Evolutionary conservation across 495 filamentous ascomycete genomes (phyloP).

Genomic region (Penicillium daleae): DNA sequence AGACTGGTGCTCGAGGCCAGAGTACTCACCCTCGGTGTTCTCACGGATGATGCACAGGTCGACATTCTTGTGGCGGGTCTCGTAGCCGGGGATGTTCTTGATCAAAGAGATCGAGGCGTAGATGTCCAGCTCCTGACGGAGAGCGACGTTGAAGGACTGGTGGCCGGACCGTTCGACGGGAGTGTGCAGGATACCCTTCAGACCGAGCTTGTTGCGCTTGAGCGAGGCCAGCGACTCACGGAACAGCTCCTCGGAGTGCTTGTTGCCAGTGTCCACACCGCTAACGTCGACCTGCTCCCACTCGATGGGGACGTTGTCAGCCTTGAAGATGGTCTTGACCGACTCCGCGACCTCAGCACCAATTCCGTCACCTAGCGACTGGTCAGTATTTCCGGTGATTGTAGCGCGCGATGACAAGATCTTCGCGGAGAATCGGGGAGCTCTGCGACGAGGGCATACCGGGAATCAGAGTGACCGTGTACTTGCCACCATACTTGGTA

Average conservation of each 20-base stretch:
- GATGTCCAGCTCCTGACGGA: conserved; percentile 98
- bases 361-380: conserved; percentile 80
- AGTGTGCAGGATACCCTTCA: conserved; percentile 96
- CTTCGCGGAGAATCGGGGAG: neutral
- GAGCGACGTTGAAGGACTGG: conserved; percentile 98
- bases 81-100: conserved; percentile 98
- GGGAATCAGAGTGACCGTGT: conserved; percentile 97
- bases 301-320: conserved; percentile 96
- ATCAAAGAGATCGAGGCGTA: conserved; percentile 97
- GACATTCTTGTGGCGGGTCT: conserved; percentile 94
- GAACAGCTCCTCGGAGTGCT: conserved; percentile 93
- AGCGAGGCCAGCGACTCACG: conserved; percentile 91
- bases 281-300: conserved; percentile 99
- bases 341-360: conserved; percentile 97
- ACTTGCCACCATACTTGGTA: conserved; percentile 98
- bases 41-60: conserved; percentile 99
- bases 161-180: conserved; percentile 96
- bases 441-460: conserved; percentile 50
- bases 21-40: conserved; percentile 99
- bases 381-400: conserved; percentile 8
- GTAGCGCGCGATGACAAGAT: neutral
- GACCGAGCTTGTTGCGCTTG: conserved; percentile 95
- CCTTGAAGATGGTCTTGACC: conserved; percentile 98
- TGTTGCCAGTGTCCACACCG: conserved; percentile 83
- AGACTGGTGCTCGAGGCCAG: conserved; percentile 96